Percentiles rank a stretch among this genome's conserved stretches.
Evolutionary conservation across 345 rosid genomes (phyloP).

Genomic region (Dovyalis caffra): DNA sequence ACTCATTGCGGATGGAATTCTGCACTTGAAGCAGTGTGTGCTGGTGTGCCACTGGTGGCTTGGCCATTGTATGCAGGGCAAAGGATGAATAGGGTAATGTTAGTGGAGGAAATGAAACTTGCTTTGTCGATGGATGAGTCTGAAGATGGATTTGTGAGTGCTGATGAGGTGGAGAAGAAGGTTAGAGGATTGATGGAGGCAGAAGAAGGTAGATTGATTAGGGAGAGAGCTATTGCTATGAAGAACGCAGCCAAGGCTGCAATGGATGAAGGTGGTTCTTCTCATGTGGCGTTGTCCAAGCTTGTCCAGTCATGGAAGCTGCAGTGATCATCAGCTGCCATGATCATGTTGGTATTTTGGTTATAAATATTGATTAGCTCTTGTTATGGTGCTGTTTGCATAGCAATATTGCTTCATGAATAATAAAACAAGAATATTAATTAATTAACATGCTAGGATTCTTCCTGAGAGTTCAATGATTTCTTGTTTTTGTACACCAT

Average conservation of each 20-base stretch:
- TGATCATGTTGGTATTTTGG: no score
- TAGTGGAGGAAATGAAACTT: slow-evolving; percentile 57
- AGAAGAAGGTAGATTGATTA: slow-evolving; percentile 25
- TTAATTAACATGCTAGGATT: no score
- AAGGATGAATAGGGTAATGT: slow-evolving; percentile 23
- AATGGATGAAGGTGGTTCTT: slow-evolving; percentile 40
- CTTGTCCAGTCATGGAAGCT: slow-evolving; percentile 27
- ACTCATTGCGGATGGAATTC: slow-evolving; percentile 83
- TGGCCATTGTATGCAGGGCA: slow-evolving; percentile 61
- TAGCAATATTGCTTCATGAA: neutral
- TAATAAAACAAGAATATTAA: no score
- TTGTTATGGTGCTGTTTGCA: neutral
- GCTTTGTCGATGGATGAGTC: slow-evolving; percentile 45
- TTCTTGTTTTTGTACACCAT: no score
- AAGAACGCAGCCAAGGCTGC: slow-evolving; percentile 44
- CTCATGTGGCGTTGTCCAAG: neutral
- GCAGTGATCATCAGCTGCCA: no score
- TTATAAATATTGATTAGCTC: no score
- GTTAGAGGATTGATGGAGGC: slow-evolving; percentile 52
- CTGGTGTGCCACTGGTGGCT: slow-evolving; percentile 53
- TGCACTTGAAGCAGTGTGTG: slow-evolving; percentile 49
- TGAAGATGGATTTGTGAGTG: slow-evolving; percentile 42
- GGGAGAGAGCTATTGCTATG: slow-evolving; percentile 29
- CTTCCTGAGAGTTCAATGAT: neutral
- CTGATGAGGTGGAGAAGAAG: slow-evolving; percentile 47